Evolutionary conservation across 2,329 filamentous ascomycete species (phyloP), one percentile per base, ranked within the genome.

Genomic region (Ophiostoma sp.): DNA sequence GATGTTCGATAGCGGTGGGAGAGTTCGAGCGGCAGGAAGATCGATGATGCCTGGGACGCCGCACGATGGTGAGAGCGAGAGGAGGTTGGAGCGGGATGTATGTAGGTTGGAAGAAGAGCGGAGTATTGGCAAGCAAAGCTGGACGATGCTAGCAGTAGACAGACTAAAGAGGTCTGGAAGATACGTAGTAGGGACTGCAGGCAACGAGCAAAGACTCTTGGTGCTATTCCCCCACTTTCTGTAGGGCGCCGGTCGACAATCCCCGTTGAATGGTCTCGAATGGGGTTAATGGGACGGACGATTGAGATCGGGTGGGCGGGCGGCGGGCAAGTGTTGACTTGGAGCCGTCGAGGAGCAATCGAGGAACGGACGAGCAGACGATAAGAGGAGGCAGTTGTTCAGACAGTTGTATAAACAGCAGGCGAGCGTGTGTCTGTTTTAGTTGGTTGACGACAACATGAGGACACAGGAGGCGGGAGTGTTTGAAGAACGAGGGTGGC

Each of bases 141-240:
- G 67, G 52, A 42, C 60, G 40, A 62, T 41, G 38, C 38, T 62
- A 41, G 60, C 60, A 63, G 60, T 18, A 44, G 27, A 14, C 58
- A 41, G 55, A 27, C 27, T 16, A 60, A 41, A 65, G 64, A 65
- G 64, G 55, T 55, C n/a, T 27, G 49, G 27, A 64, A 68, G 67
- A 65, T 68, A 58, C 64, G 64, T 58, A 63, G 67, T 64, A 58
- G 67, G 62, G 49, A 42, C 64, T 45, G 45, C 42, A 68, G 67
- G 67, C 67, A 68, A 65, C 67, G 55, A 66, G 66, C 64, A 66
- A 66, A 68, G 64, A 44, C 55, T 58, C 18, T 27, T 62, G 36
- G 58, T 40, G 58, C 38, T 63, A 41, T 62, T 63, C 64, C 67
- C 67, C 67, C 64, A 64, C 67, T 68, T 68, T 66, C 67, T 68